Evolutionary conservation across 1,284 basidiomycete genomes (phyloP).

Genomic region (Pseudozyma pruni): DNA sequence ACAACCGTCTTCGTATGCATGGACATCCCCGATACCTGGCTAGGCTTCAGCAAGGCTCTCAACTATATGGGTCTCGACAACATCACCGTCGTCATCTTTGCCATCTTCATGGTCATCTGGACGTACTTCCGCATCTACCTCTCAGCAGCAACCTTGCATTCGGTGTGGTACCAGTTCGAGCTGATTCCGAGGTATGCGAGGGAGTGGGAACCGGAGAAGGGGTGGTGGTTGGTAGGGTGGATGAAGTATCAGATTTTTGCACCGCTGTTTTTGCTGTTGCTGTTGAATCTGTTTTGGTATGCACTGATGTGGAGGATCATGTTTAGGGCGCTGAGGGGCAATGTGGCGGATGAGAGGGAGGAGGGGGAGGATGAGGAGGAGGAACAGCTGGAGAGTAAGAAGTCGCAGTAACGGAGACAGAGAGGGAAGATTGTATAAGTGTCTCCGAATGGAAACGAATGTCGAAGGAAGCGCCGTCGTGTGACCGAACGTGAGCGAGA

Average conservation of each 20-base stretch:
- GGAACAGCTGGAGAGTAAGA: slow-evolving; percentile 43
- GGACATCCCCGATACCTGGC: slow-evolving; percentile 91
- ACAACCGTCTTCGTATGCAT: slow-evolving; percentile 94
- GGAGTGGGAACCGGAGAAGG: slow-evolving; percentile 59
- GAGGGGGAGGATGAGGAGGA: slow-evolving; percentile 64
- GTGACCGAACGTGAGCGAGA: too few species aligned
- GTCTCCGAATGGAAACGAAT: too few species aligned
- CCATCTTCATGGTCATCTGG: slow-evolving; percentile 64
- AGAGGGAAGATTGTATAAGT: too few species aligned
- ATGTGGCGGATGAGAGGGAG: slow-evolving; percentile 56
- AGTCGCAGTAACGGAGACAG: slow-evolving; percentile 21
- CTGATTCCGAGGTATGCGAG: slow-evolving; percentile 73
- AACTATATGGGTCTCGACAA: slow-evolving; percentile 64
- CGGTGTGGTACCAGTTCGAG: slow-evolving; percentile 84
- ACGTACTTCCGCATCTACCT: slow-evolving; percentile 92
- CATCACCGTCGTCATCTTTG: slow-evolving; percentile 52
- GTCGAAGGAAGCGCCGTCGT: too few species aligned
- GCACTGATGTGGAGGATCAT: slow-evolving; percentile 65
- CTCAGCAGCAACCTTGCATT: slow-evolving; percentile 86
- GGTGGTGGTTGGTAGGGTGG: slow-evolving; percentile 65
- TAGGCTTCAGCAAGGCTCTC: slow-evolving; percentile 70
- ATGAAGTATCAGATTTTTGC: slow-evolving; percentile 66
- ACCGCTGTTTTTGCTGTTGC: slow-evolving; percentile 62
- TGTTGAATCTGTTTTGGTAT: slow-evolving; percentile 67
- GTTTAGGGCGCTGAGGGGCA: slow-evolving; percentile 50